A percentile compares a stretch with the other conserved stretches of the same genome.
Evolutionary conservation across 345 rosid species (phyloP).

Genomic region (Sapria himalayana): DNA sequence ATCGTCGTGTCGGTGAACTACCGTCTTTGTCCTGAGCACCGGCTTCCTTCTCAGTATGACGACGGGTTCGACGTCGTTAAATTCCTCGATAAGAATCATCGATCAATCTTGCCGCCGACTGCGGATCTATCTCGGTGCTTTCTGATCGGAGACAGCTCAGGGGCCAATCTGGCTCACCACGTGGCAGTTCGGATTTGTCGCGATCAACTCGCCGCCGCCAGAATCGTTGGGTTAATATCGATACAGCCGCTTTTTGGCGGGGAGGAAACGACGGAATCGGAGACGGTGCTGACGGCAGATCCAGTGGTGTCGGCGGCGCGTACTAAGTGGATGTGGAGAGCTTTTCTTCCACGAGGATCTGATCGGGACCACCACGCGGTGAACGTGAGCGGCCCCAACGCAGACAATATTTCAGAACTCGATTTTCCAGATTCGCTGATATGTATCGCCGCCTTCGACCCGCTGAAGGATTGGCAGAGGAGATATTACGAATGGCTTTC

Average conservation of each 20-base stretch:
- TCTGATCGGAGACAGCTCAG: constrained; percentile 67
- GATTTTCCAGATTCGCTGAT: constrained; percentile 39
- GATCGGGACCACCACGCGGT: constrained; percentile 31
- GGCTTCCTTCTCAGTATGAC: constrained; percentile 54
- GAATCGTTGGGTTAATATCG: constrained; percentile 25
- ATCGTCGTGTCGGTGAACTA: constrained; percentile 51
- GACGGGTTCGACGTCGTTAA: constrained; percentile 50
- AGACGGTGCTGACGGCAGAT: constrained; percentile 14
- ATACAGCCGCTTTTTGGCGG: constrained; percentile 82
- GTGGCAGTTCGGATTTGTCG: constrained; percentile 25
- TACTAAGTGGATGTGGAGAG: constrained; percentile 41
- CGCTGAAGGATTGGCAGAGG: constrained; percentile 65
- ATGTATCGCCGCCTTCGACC: constrained; percentile 39
- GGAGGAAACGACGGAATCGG: constrained; percentile 52
- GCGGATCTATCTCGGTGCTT: constrained; percentile 43
- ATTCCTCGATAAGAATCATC: constrained; percentile 23
- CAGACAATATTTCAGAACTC: constrained; percentile 18
- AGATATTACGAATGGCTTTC: constrained; percentile 46
- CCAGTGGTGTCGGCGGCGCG: constrained; percentile 22
- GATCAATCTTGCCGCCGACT: constrained; percentile 16
- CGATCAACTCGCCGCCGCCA: constrained; percentile 10
- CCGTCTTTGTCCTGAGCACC: constrained; percentile 60
- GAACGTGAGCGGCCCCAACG: constrained; percentile 27
- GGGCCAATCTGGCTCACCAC: constrained; percentile 64
- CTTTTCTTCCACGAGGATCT: constrained; percentile 32